These are phyloP conservation scores for Candida pseudoviswanathii DNA, from an alignment of 1,139 yeast species.

Conservation along the genomic window DNA sequence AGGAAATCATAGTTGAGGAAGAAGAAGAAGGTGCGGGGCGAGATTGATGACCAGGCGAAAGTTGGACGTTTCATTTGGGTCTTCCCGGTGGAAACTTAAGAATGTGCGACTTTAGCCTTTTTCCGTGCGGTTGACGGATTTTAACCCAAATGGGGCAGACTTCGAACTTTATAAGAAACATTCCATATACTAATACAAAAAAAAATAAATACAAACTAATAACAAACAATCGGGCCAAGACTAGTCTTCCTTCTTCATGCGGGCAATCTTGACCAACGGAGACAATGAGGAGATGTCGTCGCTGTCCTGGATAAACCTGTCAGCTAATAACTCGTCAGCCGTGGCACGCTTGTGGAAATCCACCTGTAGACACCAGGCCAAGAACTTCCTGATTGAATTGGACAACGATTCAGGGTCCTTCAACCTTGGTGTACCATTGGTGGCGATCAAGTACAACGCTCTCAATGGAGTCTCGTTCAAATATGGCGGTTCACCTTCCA, in stretches of 20 bases:
- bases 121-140: too few relatives aligned
- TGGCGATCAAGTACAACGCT: slow-evolving; percentile 90
- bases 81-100: too few relatives aligned
- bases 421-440: slow-evolving; percentile 92
- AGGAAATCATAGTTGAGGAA: slow-evolving; percentile 10
- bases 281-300: slow-evolving; percentile 77
- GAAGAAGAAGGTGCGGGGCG: too few relatives aligned
- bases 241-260: slow-evolving; percentile 60
- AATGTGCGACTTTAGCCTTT: too few relatives aligned
- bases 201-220: not conserved
- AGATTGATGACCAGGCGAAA: too few relatives aligned
- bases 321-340: slow-evolving; percentile 72
- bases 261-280: slow-evolving; percentile 86
- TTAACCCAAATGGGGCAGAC: too few relatives aligned
- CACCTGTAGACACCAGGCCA: slow-evolving; percentile 81
- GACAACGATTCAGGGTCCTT: slow-evolving; percentile 87
- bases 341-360: slow-evolving; percentile 83
- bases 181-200: not conserved
- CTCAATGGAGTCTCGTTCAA: slow-evolving; percentile 91
- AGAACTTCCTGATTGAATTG: slow-evolving; percentile 63
- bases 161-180: not conserved
- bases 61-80: too few relatives aligned
- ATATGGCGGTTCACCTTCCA: slow-evolving; percentile 98
- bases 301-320: slow-evolving; percentile 71
- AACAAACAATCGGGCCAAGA: not conserved